Evolutionary conservation across 1,139 yeast species (phyloP).

Genomic region (Taphrina communis): DNA sequence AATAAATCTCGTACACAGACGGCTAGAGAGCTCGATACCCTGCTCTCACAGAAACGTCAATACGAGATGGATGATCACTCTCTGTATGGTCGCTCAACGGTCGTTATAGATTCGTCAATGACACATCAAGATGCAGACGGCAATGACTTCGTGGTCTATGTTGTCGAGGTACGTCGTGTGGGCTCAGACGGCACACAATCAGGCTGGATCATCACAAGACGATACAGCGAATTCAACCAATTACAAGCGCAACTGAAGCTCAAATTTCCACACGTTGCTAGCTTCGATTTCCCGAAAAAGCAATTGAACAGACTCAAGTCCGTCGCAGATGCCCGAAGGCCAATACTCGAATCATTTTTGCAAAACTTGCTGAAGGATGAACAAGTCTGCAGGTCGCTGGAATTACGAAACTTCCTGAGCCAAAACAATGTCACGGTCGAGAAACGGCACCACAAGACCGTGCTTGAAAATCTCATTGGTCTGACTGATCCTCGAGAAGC

Average conservation of each 20-base stretch:
- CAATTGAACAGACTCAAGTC: constrained; percentile 55
- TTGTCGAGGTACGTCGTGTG: constrained; percentile 26
- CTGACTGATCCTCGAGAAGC: constrained; percentile 56
- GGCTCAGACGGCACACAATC: constrained; percentile 56
- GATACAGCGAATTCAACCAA: constrained; percentile 81
- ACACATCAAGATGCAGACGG: constrained; percentile 11
- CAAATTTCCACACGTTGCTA: constrained; percentile 60
- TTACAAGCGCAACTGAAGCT: constrained; percentile 69
- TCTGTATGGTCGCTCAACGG: constrained; percentile 62
- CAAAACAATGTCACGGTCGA: constrained; percentile 57
- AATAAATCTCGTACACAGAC: constrained; percentile 69
- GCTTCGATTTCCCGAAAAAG: constrained; percentile 67
- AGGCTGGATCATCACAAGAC: constrained; percentile 87
- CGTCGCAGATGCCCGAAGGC: constrained; percentile 67
- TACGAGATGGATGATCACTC: constrained; percentile 80
- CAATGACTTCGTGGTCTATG: constrained; percentile 26
- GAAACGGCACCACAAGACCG: constrained; percentile 66
- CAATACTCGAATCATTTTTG: constrained; percentile 68
- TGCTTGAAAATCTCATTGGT: constrained; percentile 60
- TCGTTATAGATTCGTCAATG: constrained; percentile 1
- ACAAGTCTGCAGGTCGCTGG: constrained; percentile 72
- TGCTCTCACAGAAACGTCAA: constrained; percentile 78
- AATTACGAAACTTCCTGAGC: constrained; percentile 71
- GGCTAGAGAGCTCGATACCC: constrained; percentile 70
- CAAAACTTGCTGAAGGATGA: constrained; percentile 64